Base-by-base conservation (phyloP, 805 yeast genomes). In the Saccharomycopsis fodiens region DNA sequence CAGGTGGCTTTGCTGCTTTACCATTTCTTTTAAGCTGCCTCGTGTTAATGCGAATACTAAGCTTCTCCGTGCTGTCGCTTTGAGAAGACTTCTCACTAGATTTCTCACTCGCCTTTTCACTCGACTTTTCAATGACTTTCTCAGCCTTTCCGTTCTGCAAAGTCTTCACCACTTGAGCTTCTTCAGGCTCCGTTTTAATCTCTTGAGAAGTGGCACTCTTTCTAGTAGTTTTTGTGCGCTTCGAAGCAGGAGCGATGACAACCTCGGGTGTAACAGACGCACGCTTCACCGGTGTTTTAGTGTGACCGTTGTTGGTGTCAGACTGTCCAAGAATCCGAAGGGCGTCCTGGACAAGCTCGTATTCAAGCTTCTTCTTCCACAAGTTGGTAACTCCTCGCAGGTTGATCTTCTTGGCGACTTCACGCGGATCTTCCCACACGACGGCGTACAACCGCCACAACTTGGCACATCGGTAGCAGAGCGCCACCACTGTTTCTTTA, bases 391-490 rank as follows among this genome's bases (percentile, higher is more conserved):
- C 63, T 45, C 64, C 60, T 48, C 63, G 66, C 15, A n/a, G 45
- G n/a, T 57, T 61, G 15, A 23, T 48, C 48, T 74, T 76, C 58
- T 70, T 75, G 36, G 78, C 62, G 0, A 85, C 78, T 44, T 80
- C 87, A 20, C 63, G 54, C 0, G 96, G 96, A 29, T 77, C 78
- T 53, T 81, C 86, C 97, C 97, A 93, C 7, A 68, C 70, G 0
- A 85, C 79, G 0, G 88, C 96, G 61, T 91, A 91, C 34, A 94
- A 67, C 60, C 96, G 72, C 97, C 97, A 91, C 23, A 93, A 58
- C 47, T 84, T 72, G 0, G 96, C 96, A 66, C 98, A 91, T 44
- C 97, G 69, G 23, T 73, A 64, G 60, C 98, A 91, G 12, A 91
- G 65, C 0, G 88, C 96, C 13, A 68, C 62, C 1, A 78, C 64